Evolutionary conservation across 208 protist genomes (phyloP).

Genomic region (Wallacemonas rigidus): DNA sequence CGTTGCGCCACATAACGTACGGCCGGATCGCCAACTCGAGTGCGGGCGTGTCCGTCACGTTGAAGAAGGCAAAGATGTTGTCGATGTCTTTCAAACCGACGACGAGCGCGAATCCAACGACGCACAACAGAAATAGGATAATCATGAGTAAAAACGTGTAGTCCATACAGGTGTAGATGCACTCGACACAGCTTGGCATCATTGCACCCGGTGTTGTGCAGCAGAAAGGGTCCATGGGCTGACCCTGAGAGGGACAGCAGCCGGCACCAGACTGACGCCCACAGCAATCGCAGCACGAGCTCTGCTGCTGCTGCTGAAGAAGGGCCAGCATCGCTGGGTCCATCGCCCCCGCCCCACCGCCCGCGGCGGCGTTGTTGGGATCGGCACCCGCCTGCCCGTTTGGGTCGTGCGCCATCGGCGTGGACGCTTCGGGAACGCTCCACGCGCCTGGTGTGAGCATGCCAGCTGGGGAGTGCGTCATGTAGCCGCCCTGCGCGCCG

Average conservation of each 20-base stretch:
- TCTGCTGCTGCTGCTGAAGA: slow-evolving; percentile 15
- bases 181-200: slow-evolving; percentile 35
- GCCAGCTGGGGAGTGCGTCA: not conserved
- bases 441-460: slow-evolving; percentile 12
- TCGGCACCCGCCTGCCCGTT: not conserved
- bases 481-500: not conserved
- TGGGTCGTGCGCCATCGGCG: not conserved
- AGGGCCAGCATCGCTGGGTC: slow-evolving; percentile 11
- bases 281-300: slow-evolving; percentile 16
- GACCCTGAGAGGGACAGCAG: slow-evolving; percentile 36
- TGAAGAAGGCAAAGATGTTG: slow-evolving; percentile 61
- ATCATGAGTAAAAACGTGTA: slow-evolving; percentile 65
- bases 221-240: slow-evolving; percentile 63
- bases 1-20: slow-evolving; percentile 31
- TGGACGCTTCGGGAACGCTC: slow-evolving; percentile 10
- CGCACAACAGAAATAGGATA: slow-evolving; percentile 48
- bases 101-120: slow-evolving; percentile 56
- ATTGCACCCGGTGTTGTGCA: slow-evolving; percentile 38
- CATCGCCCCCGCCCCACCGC: not conserved
- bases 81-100: slow-evolving; percentile 42
- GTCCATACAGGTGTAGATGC: slow-evolving; percentile 59
- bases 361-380: not conserved
- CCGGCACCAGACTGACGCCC: not conserved
- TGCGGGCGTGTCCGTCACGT: slow-evolving; percentile 27
- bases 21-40: slow-evolving; percentile 42